These are phyloP conservation scores for Conticribra guillardii DNA, from an alignment of 108 stramenopile species.

Conservation along the genomic window DNA sequence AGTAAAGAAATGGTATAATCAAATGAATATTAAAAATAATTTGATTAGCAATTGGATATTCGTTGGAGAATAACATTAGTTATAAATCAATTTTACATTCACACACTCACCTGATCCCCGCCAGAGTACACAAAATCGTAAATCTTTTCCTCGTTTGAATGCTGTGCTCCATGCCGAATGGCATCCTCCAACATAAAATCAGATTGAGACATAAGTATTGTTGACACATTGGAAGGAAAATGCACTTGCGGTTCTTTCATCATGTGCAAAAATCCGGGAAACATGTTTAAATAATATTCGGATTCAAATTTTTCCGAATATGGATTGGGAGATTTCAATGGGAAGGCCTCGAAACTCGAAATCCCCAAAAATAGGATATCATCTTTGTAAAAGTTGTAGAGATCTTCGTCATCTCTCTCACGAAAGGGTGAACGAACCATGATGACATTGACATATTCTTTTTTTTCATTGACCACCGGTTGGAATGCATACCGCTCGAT, in stretches of 20 bases:
- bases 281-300: slow-evolving; percentile 42
- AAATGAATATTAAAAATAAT: neutral
- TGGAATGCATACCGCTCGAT: slow-evolving; percentile 45
- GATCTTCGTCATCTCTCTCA: slow-evolving; percentile 26
- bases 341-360: slow-evolving; percentile 47
- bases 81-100: neutral
- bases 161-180: slow-evolving; percentile 9
- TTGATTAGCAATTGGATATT: neutral
- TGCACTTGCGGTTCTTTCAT: slow-evolving; percentile 37
- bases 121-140: slow-evolving; percentile 55
- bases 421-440: slow-evolving; percentile 46
- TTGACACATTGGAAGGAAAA: slow-evolving; percentile 30
- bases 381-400: slow-evolving; percentile 46
- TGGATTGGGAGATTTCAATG: slow-evolving; percentile 49
- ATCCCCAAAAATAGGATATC: slow-evolving; percentile 51
- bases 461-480: slow-evolving; percentile 36
- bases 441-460: slow-evolving; percentile 45
- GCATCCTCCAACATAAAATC: slow-evolving; percentile 48
- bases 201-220: slow-evolving; percentile 44
- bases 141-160: slow-evolving; percentile 30
- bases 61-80: neutral
- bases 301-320: slow-evolving; percentile 24
- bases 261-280: slow-evolving; percentile 54
- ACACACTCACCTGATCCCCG: slow-evolving; percentile 26
- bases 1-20: slow-evolving; percentile 6